Evolutionary conservation across 805 yeast species (phyloP), one percentile per base, ranked within the genome.

Genomic region (Kluyveromyces aestuarii): DNA sequence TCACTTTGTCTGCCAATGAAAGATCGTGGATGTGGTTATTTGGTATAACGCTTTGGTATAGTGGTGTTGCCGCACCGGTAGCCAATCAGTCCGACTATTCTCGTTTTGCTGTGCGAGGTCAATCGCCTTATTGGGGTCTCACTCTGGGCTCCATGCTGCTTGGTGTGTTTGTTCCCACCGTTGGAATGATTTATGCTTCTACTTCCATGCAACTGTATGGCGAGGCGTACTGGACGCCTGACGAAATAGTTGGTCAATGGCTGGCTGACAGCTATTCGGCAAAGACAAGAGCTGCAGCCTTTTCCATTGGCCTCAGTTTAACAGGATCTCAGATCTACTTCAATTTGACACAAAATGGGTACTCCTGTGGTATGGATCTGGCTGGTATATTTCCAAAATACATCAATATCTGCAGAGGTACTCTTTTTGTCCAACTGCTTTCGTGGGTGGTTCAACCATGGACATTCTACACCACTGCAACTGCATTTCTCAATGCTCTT

Each of bases 1-100:
- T 61, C 9, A 52, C 53, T 2, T 47, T 64, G 13, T 53, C 61
- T 2, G 44, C 61, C 5, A 47, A 66, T 8, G 57, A 63, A 21
- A 63, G 66, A 8, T 70, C 65, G 16, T 70, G 73, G 72, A 57
- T 59, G 58, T 71, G 74, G 72, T 45, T 71, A 3, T 67, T 66
- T 49, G 70, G 67, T 21, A 67, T 70, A 50, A 61, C 69, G 10
- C 61, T 63, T 19, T 70, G 74, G 72, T 70, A 67, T 45, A 68
- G 73, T 37, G 66, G 71, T 27, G 52, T 71, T 11, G 59, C 70
- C 19, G 62, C 71, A 7, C 72, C 68, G 50, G 65, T 70, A 41
- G 61, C 72, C 10, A 71, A 71, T 48, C 68, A 64, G 48, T 55
- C 68, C 36, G 74, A 70, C 51, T 70, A 59, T 51, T 61, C 72